Percentiles rank a stretch among this genome's conserved stretches.
Conservation (phyloP, 768 basidiomycete species). For the Atractiella rhizophila region DNA sequence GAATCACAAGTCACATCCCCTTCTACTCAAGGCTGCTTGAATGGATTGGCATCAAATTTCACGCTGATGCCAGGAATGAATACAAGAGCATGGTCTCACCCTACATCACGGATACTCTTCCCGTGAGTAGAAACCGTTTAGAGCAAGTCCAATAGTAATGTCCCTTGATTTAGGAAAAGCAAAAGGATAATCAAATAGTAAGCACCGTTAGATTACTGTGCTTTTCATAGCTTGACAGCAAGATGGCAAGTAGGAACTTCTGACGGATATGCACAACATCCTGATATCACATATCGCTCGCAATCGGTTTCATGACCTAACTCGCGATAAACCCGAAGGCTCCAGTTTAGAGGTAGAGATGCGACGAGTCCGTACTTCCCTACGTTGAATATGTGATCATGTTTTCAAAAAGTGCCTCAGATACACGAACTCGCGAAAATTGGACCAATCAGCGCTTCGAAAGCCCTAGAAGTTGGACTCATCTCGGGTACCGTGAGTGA, state of each 20-base stretch:
- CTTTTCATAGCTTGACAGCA: too few species aligned
- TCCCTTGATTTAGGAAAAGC: conserved; percentile 7
- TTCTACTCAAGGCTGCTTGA: conserved; percentile 15
- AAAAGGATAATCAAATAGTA: conserved; percentile 17
- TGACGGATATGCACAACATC: conserved; percentile 16
- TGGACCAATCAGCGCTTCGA: too few species aligned
- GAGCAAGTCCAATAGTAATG: too few species aligned
- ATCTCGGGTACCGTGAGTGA: too few species aligned
- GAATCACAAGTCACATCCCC: conserved; percentile 11
- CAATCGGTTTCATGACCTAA: conserved; percentile 16
- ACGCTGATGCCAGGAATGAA: conserved; percentile 17
- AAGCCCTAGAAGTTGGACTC: too few species aligned
- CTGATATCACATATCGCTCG: conserved; percentile 12
- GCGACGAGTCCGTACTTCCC: too few species aligned
- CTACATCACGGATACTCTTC: conserved; percentile 12
- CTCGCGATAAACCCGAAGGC: too few species aligned
- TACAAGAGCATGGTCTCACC: conserved; percentile 15
- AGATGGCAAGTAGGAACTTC: conserved; percentile 11
- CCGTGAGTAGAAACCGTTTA: background rate
- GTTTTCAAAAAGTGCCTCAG: too few species aligned
- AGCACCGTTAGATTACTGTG: too few species aligned
- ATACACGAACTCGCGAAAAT: too few species aligned
- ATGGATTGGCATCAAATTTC: conserved; percentile 16
- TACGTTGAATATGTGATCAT: too few species aligned
- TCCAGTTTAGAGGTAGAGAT: too few species aligned